phyloP scores from a whole-genome alignment of 306 rosid genomes.

The Arachis hypogaea region DNA sequence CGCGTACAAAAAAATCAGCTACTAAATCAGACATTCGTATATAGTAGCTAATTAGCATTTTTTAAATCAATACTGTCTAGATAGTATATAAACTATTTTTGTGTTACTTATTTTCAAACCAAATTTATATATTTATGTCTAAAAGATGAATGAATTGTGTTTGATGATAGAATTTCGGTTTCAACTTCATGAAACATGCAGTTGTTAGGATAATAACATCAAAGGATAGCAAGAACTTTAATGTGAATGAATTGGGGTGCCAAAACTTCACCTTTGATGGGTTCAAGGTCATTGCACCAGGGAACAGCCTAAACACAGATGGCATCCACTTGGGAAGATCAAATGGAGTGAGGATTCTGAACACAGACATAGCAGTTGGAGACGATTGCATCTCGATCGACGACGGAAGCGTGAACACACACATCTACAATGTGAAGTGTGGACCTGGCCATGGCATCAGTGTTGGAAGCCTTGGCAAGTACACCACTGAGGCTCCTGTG shows the following conservation, averaged over 20 bases:
- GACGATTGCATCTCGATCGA: constrained; percentile 58
- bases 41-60: too few species aligned
- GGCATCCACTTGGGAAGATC: constrained; percentile 56
- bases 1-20: too few species aligned
- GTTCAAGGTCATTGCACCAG: constrained; percentile 38
- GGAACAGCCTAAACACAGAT: constrained; percentile 46
- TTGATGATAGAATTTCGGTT: constrained; percentile 38
- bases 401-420: constrained; percentile 38
- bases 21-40: too few species aligned
- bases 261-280: constrained; percentile 30
- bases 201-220: constrained; percentile 28
- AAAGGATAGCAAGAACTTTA: neutral
- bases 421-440: constrained; percentile 22
- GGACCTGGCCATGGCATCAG: constrained; percentile 61
- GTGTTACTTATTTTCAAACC: neutral
- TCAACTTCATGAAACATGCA: constrained; percentile 38
- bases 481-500: constrained; percentile 32
- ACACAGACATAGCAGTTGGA: constrained; percentile 42
- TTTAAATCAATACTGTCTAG: too few species aligned
- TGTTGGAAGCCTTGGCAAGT: constrained; percentile 53
- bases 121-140: neutral
- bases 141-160: neutral
- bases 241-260: constrained; percentile 26
- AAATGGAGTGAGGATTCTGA: constrained; percentile 27
- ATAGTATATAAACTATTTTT: too few species aligned